Base-by-base conservation (phyloP, 1,284 basidiomycete species). In the Papiliotrema flavescens region DNA sequence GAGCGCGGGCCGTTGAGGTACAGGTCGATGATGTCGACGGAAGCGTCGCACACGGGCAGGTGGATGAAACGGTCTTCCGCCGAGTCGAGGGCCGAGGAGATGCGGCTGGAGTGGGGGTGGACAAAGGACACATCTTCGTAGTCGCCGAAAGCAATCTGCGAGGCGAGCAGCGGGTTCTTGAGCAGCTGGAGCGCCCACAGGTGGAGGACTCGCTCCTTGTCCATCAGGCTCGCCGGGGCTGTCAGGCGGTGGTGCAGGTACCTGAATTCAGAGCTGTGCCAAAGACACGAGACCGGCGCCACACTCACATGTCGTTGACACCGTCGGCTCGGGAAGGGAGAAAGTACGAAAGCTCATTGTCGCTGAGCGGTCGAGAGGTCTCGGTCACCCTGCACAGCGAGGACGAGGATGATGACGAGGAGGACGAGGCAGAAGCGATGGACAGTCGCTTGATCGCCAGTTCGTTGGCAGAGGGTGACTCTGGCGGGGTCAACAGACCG, bases 271-370 rank as follows among this genome's bases (percentile, higher is more conserved):
- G 17, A 6, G 55, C 7, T 20, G 19, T n/a, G 23, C 20, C 7
- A 20, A 20, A 17, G 17, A 26, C 36, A 36, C n/a, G 26, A 19
- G 20, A 13, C 11, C 28, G 5, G 6, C 28, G 28, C 28, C 28
- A 32, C n/a, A 60, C 66, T 62, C 66, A 88, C 88, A 90, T 89
- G 71, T 91, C 88, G 64, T 90, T 90, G 24, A 89, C 88, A 14
- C 88, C 88, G 55, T 79, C 81, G 47, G 82, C 83, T 20, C 87
- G 80, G 3, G 84, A 84, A 1, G 86, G 87, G 11, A 89, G 79
- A 66, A 82, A 89, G 70, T 89, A 89, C 0, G 61, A 64, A 7
- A 70, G 55, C 54, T 70, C 69, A 56, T 69, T 70, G 53, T 64
- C 61, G 53, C 61, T 65, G 14, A 70, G 53, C 42, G 20, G 53